Conservation (phyloP, 1,139 yeast species). For the Nadsonia commutata region DNA sequence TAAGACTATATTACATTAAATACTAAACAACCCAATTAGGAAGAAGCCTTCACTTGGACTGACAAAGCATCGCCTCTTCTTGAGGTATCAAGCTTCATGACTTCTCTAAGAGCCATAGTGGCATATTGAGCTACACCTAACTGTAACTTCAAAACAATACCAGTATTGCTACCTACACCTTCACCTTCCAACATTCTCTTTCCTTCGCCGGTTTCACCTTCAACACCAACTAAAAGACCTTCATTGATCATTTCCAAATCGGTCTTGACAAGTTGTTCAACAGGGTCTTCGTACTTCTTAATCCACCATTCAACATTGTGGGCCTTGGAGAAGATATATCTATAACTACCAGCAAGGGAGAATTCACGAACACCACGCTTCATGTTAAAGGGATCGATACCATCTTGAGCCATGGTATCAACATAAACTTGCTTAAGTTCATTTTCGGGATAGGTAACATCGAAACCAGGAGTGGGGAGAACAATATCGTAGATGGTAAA, state of each 20-base stretch:
- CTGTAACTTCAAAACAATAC: conserved; percentile 63
- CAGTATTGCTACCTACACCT: conserved; percentile 37
- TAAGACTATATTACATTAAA: no score
- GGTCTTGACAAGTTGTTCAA: conserved; percentile 63
- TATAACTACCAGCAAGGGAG: conserved; percentile 81
- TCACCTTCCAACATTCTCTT: conserved; percentile 18
- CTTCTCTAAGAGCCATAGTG: conserved; percentile 92
- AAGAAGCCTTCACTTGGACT: conserved; percentile 5
- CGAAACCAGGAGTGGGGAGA: conserved; percentile 90
- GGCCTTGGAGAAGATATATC: conserved; percentile 62
- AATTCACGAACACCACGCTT: conserved; percentile 73
- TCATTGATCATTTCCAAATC: conserved; percentile 55
- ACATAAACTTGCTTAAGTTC: conserved; percentile 50
- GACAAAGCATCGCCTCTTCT: conserved; percentile 37
- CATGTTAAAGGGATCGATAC: conserved; percentile 76
- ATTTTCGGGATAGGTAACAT: conserved; percentile 66
- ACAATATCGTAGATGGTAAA: conserved; percentile 72
- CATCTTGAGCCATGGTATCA: conserved; percentile 64
- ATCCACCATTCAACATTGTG: conserved; percentile 46
- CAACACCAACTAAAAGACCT: conserved; percentile 25
- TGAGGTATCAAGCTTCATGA: conserved; percentile 71
- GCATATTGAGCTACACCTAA: conserved; percentile 87
- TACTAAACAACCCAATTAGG: no score
- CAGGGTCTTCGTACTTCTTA: conserved; percentile 44
- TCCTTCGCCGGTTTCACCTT: conserved; percentile 10